These are phyloP conservation scores for Calamus simplicifolius DNA, from an alignment of 176 grass and related monocot genomes.

Conservation along the genomic window DNA sequence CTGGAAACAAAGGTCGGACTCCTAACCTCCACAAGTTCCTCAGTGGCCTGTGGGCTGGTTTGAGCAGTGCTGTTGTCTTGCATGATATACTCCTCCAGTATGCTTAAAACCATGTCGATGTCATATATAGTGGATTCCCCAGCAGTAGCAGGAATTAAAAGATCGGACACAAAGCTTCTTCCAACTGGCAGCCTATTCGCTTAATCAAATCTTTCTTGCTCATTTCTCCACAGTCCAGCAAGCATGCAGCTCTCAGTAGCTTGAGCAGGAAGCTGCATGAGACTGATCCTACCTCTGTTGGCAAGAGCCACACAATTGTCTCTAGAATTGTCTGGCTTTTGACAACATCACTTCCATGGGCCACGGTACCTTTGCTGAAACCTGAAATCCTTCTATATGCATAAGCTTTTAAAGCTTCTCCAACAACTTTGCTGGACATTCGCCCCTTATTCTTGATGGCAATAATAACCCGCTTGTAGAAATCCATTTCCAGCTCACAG, in stretches of 20 bases:
- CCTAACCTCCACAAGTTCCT: conserved; percentile 64
- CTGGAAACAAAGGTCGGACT: conserved; percentile 37
- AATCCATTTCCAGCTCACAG: conserved; percentile 82
- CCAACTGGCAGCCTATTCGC: conserved; percentile 63
- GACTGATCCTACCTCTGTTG: conserved; percentile 53
- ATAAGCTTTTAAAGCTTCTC: conserved; percentile 87
- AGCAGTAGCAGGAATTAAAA: conserved; percentile 46
- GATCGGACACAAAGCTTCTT: conserved; percentile 74
- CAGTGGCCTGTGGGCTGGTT: conserved; percentile 23
- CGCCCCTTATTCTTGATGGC: conserved; percentile 50
- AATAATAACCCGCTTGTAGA: conserved; percentile 72
- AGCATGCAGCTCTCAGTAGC: conserved; percentile 65
- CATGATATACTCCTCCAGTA: conserved; percentile 61
- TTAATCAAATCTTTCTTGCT: conserved; percentile 41
- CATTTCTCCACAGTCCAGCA: conserved; percentile 46
- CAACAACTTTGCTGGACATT: conserved; percentile 40
- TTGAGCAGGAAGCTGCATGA: conserved; percentile 84
- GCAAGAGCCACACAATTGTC: conserved; percentile 59
- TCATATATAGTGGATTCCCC: conserved; percentile 33
- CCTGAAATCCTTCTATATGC: conserved; percentile 50
- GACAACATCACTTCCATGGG: conserved; percentile 40
- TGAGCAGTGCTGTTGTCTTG: conserved; percentile 27
- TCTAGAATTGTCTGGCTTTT: conserved; percentile 41
- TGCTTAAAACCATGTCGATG: conserved; percentile 52
- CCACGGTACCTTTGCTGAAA: conserved; percentile 51